Conservation (phyloP, 139 green algal genomes). For the Eudorina sp. region DNA sequence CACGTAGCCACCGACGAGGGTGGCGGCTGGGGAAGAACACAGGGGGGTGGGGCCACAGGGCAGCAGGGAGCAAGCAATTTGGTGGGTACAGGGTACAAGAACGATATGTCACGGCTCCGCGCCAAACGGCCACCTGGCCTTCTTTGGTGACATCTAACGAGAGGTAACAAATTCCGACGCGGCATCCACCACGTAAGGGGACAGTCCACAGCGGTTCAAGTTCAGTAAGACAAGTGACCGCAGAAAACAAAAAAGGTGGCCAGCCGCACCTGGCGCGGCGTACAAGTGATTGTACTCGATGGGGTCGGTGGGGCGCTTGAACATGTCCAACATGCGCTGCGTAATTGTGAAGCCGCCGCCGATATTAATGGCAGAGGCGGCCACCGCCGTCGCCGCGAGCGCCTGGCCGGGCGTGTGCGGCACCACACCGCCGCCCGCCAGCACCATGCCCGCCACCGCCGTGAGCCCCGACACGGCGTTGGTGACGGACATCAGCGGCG, state of each 20-base stretch:
- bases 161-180: too few relatives aligned
- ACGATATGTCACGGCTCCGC: too few relatives aligned
- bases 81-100: too few relatives aligned
- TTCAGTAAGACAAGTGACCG: neutral
- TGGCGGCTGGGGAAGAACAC: constrained; percentile 49
- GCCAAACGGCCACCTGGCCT: too few relatives aligned
- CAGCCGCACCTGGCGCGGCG: constrained; percentile 72
- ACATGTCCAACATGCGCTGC: constrained; percentile 95
- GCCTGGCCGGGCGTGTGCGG: constrained; percentile 69
- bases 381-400: constrained; percentile 79
- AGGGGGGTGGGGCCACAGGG: neutral
- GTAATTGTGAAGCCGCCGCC: constrained; percentile 93
- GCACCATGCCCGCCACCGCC: constrained; percentile 80
- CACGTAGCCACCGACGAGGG: constrained; percentile 63
- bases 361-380: constrained; percentile 88
- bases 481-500: constrained; percentile 94
- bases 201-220: too few relatives aligned
- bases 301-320: constrained; percentile 88
- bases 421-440: constrained; percentile 76
- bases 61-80: too few relatives aligned
- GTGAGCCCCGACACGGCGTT: constrained; percentile 91
- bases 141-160: too few relatives aligned
- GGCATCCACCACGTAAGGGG: too few relatives aligned
- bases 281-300: constrained; percentile 86
- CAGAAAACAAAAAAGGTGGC: neutral